These are phyloP conservation scores for Aureobasidium sp. DNA, from an alignment of 2,329 filamentous ascomycete species.

Conservation along the genomic window DNA sequence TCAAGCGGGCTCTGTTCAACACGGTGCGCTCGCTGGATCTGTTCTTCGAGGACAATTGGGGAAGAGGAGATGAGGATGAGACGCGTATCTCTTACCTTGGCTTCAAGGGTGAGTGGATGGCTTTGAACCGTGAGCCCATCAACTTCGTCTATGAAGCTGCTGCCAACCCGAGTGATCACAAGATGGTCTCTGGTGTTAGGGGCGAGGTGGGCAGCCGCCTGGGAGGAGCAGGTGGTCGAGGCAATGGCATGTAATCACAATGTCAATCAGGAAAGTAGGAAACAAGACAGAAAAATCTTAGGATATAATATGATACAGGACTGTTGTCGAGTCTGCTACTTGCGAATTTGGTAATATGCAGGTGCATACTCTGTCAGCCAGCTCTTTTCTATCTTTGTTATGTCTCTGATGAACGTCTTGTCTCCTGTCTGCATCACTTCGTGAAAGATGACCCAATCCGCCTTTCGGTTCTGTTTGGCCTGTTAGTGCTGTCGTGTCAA, in stretches of 20 bases:
- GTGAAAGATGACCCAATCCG: constrained; percentile 93
- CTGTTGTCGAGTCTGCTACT: not conserved
- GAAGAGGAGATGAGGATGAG: constrained; percentile 65
- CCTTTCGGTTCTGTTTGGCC: constrained; percentile 63
- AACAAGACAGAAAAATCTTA: not conserved
- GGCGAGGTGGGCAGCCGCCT: constrained; percentile 25
- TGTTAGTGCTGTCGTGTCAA: not conserved
- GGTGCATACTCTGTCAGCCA: constrained; percentile 88
- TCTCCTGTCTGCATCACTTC: constrained; percentile 82
- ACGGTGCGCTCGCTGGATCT: constrained; percentile 73
- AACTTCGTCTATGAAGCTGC: constrained; percentile 91
- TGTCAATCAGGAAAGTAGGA: not conserved
- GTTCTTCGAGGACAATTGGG: constrained; percentile 90
- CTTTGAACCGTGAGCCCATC: constrained; percentile 69
- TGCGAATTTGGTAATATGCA: constrained; percentile 62
- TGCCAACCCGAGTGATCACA: constrained; percentile 83
- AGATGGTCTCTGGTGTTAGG: constrained; percentile 33
- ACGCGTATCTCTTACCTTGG: constrained; percentile 75
- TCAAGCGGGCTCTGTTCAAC: constrained; percentile 83
- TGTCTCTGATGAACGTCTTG: constrained; percentile 84
- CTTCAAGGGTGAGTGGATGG: constrained; percentile 93
- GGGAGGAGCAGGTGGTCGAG: constrained; percentile 20
- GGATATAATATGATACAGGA: not conserved
- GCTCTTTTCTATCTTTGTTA: constrained; percentile 88
- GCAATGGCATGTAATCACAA: constrained; percentile 12